Base-by-base conservation (phyloP, 345 rosid genomes). In the Lenwebbia sp. region DNA sequence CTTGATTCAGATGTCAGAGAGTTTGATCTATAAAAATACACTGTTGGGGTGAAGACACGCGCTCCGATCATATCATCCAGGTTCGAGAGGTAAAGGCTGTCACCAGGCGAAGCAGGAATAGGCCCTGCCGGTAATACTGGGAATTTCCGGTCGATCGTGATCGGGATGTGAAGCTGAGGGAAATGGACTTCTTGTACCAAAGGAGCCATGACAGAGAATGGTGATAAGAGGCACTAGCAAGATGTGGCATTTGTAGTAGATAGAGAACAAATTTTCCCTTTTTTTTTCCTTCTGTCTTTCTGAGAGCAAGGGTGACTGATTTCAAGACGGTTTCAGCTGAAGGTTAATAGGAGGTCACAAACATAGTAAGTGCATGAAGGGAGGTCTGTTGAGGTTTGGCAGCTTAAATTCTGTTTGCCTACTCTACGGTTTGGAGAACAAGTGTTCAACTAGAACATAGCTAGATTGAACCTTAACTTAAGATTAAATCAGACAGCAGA, bases 11-110 rank as follows among this genome's bases (percentile, higher is more conserved):
- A 33, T 81, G 85, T 54, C 82, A 82, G 84, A 74, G 56, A 83
- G 81, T 37, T 84, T 9, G 92, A 85, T 49, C 49, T 85, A 26
- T 93, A 95, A 89, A 96, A 96, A 83, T 95, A 96, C 6, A 96
- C 92, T 0, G 98, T 95, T 30, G 99, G 99, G 49, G 98, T 96
- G 83, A 96, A 94, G 23, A 95, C 98, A 17, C 99, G 93, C 1
- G 95, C 94, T 82, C 98, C 98, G 26, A 95, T 87, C 10, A 91
- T 89, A 85, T 96, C 96, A 74, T 96, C 98, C 30, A 96, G 96
- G 89, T 96, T 96, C 30, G 98, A 96, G 87, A 95, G 96, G 90
- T 95, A 96, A 75, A 95, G 97, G 60, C 70, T 89, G 84, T 91
- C 93, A 28, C 92, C 87, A 47, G 87, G 87, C 40, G 84, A 81